Conservation (phyloP, 345 rosid species). For the Brassica incana region DNA sequence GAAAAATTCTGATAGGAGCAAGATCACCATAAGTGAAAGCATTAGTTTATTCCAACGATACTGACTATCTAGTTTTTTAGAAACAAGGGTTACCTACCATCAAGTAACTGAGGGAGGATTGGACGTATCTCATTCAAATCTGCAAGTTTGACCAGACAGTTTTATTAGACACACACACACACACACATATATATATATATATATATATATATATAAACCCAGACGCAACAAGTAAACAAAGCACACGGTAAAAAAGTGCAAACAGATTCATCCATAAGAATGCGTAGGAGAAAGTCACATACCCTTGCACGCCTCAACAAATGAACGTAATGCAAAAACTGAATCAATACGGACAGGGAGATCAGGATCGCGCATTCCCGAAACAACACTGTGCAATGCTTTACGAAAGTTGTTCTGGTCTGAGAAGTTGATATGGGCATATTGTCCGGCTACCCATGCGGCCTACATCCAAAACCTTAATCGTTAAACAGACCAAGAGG, state of each 20-base stretch:
- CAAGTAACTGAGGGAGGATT: background rate
- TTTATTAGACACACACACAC: background rate
- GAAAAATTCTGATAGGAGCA: constrained; percentile 66
- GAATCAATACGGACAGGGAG: background rate
- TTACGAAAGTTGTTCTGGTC: background rate
- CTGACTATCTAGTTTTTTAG: background rate
- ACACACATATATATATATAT: background rate
- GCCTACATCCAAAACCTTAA: background rate
- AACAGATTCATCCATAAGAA: background rate
- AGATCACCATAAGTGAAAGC: background rate
- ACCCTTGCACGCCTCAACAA: background rate
- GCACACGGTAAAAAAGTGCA: background rate
- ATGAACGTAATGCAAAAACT: background rate
- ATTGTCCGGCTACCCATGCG: background rate
- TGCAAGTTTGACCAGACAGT: background rate
- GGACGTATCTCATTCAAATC: constrained; percentile 3
- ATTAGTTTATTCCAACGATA: background rate
- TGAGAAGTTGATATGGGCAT: background rate
- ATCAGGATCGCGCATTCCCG: constrained; percentile 3
- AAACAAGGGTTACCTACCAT: background rate
- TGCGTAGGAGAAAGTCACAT: background rate
- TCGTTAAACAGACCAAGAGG: background rate
- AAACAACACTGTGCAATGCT: background rate
- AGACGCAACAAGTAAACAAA: background rate
- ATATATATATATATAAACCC: background rate